Evolutionary conservation across 345 rosid genomes (phyloP).

Genomic region (Bretschneidera sinensis): DNA sequence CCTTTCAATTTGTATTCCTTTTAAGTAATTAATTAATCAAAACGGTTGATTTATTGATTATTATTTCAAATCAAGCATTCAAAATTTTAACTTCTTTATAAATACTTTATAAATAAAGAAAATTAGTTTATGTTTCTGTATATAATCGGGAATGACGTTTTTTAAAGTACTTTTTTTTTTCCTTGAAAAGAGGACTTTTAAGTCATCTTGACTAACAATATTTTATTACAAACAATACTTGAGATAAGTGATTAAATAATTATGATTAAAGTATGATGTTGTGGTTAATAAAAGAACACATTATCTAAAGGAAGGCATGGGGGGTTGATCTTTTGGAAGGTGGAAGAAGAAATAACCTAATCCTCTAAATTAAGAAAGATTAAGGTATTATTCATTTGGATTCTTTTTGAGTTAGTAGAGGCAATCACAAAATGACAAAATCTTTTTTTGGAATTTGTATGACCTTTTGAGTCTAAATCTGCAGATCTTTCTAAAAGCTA

Average conservation of each 20-base stretch:
- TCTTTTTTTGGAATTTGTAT: slow-evolving; percentile 3
- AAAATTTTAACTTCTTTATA: too few species aligned
- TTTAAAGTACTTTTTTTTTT: too few species aligned
- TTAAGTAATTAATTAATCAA: too few species aligned
- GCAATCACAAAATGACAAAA: too few species aligned
- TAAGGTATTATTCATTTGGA: slow-evolving; percentile 11
- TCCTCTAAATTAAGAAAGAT: background rate
- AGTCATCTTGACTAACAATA: slow-evolving; percentile 10
- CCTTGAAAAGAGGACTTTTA: background rate
- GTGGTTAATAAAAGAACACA: slow-evolving; percentile 9
- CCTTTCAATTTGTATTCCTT: too few species aligned
- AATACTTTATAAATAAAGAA: too few species aligned
- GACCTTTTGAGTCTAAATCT: background rate
- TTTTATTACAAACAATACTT: background rate
- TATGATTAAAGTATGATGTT: background rate
- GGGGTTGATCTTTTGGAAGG: slow-evolving; percentile 12
- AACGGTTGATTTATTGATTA: too few species aligned
- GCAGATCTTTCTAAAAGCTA: background rate
- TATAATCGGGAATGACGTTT: too few species aligned
- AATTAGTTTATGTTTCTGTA: too few species aligned
- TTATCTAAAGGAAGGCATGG: background rate
- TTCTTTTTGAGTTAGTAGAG: too few species aligned
- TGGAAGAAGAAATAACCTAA: slow-evolving; percentile 20
- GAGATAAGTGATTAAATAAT: background rate
- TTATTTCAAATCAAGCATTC: too few species aligned